Evolutionary conservation across 345 rosid species (phyloP), one percentile per base, ranked within the genome.

Genomic region (Raphanus sativus): DNA sequence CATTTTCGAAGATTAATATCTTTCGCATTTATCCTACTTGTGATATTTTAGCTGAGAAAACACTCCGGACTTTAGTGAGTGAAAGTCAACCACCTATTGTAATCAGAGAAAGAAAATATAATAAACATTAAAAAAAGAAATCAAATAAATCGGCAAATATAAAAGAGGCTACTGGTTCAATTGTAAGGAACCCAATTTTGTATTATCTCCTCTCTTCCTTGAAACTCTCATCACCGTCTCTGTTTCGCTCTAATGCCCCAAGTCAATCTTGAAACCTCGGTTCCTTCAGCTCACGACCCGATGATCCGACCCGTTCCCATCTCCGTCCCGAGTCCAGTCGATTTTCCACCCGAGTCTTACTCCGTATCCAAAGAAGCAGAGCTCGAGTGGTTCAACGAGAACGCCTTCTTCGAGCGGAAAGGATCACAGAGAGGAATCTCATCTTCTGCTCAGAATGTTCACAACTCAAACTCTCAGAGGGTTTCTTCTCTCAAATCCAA

Each of bases 281-380:
- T 85, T 59, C 84, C 96, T 59, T 85, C 96, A 9, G 34, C 10
- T 61, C 61, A 52, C 13, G 8, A 32, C 40, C 25, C 63, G 17
- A 70, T 40, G 62, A 65, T 48, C 58, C 59, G 10, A 62, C 75
- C 71, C 33, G 72, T 67, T 6, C 34, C 68, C 25, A 15, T 62
- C 45, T 42, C 40, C 61, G 62, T 45, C 5, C 72, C 73, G n/a
- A 80, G 32, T 3, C 86, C 88, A 6, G 76, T 81, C 8, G 98
- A 91, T 81, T 86, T 83, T 28, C 98, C 98, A 26, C 97, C 98
- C 1, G 98, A 92, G 24, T 94, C 99, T 21, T 89, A 92, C 74
- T 90, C 89, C 76, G 83, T 94, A 10, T 89, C 98, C 3, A 85
- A 85, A 69, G 98, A 92, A 59, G 99, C 89, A 6, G 94, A 90